Conservation (phyloP, 768 basidiomycete genomes). For the button mushroom (Agaricus bisporus) region DNA sequence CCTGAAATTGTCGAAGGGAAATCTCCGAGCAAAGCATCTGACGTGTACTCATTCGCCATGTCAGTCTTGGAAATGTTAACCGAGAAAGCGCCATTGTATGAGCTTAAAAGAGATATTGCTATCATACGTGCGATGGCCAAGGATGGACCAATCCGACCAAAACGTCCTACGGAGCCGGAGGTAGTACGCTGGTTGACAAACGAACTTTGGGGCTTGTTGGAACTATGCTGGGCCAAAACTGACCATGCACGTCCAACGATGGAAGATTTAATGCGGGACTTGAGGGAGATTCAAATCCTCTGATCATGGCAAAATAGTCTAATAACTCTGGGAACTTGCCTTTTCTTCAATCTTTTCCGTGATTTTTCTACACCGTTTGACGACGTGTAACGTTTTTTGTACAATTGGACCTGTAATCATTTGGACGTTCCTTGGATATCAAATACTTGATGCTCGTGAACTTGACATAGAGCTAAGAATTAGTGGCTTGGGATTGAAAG, state of each 20-base stretch:
- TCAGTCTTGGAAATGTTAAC: constrained; percentile 53
- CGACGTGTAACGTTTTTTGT: too few relatives aligned
- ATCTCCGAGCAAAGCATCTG: constrained; percentile 39
- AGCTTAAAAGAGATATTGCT: constrained; percentile 40
- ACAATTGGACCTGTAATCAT: too few relatives aligned
- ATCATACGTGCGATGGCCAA: constrained; percentile 41
- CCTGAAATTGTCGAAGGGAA: constrained; percentile 49
- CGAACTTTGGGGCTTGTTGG: constrained; percentile 40
- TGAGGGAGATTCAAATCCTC: background rate
- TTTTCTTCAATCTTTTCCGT: too few relatives aligned
- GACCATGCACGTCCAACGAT: constrained; percentile 34
- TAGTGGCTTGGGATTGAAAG: too few relatives aligned
- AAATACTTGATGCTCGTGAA: too few relatives aligned
- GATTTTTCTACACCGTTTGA: too few relatives aligned
- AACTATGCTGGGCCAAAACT: constrained; percentile 38
- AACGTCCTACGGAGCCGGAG: constrained; percentile 31
- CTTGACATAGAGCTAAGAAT: too few relatives aligned
- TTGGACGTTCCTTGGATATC: too few relatives aligned
- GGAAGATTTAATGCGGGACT: constrained; percentile 22
- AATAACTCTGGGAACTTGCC: background rate
- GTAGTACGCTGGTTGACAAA: constrained; percentile 36
- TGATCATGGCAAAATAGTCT: background rate
- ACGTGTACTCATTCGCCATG: constrained; percentile 59
- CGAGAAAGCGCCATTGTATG: constrained; percentile 42
- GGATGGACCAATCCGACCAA: constrained; percentile 21